phyloP scores from a whole-genome alignment of 2,329 filamentous ascomycete genomes.

The Hymenoscyphus fructigenus region DNA sequence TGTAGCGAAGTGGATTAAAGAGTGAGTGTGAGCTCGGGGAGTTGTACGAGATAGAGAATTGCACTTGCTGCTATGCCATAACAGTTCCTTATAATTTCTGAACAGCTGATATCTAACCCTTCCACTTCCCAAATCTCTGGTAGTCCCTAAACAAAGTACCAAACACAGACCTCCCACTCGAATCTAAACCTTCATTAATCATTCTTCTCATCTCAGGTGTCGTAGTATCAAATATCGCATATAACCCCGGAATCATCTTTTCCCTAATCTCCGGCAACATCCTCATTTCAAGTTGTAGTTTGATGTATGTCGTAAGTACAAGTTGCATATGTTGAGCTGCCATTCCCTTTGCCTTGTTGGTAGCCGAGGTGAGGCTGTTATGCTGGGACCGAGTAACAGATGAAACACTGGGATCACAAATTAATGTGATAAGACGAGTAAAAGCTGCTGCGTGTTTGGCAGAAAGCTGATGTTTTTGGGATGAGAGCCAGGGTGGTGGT shows the following conservation, averaged over 20 bases:
- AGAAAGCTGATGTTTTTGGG: constrained; percentile 32
- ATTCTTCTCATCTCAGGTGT: constrained; percentile 54
- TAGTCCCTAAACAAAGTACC: constrained; percentile 59
- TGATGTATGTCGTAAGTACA: constrained; percentile 58
- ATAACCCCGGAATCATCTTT: constrained; percentile 57
- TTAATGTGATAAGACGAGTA: constrained; percentile 55
- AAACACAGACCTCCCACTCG: constrained; percentile 57
- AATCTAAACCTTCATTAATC: constrained; percentile 60
- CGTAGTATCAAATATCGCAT: constrained; percentile 59
- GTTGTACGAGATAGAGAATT: background rate
- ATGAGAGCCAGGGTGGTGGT: constrained; percentile 40
- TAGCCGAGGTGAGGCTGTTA: constrained; percentile 56
- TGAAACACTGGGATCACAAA: constrained; percentile 58
- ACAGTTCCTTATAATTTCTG: background rate
- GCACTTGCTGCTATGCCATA: background rate
- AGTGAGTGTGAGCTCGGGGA: constrained; percentile 3
- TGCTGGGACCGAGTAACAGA: constrained; percentile 47
- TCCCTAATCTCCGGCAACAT: constrained; percentile 53
- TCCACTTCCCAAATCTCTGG: constrained; percentile 64
- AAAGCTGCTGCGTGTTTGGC: constrained; percentile 50
- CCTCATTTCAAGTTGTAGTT: constrained; percentile 57
- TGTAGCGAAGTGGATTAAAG: constrained; percentile 31
- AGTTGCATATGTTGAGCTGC: constrained; percentile 63
- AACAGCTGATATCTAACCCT: constrained; percentile 20
- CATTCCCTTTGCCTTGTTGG: constrained; percentile 59